phyloP scores from a whole-genome alignment of 768 basidiomycete genomes.

The Hericium erinaceus region DNA sequence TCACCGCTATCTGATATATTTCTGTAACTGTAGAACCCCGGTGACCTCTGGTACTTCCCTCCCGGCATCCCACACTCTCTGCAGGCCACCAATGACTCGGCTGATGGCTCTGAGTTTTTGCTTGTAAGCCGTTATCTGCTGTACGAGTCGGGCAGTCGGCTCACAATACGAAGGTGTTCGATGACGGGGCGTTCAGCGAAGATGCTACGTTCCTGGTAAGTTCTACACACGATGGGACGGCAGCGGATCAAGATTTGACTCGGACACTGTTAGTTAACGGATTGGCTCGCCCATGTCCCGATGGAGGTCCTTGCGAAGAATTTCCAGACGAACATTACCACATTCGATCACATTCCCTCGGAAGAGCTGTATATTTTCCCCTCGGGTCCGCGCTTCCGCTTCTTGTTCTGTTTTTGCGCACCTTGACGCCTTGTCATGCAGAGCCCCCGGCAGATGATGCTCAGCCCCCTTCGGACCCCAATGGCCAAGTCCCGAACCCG shows the following conservation, averaged over 20 bases:
- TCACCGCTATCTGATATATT: not conserved
- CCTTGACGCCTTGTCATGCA: slow-evolving; percentile 2
- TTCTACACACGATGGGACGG: not conserved
- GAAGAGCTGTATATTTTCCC: slow-evolving; percentile 25
- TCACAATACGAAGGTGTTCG: slow-evolving; percentile 20
- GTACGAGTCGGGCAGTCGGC: not conserved
- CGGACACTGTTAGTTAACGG: slow-evolving; percentile 18
- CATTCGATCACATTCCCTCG: slow-evolving; percentile 22
- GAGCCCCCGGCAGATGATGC: slow-evolving; percentile 23
- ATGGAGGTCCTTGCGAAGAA: slow-evolving; percentile 30
- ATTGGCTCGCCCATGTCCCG: slow-evolving; percentile 25
- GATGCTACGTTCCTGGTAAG: slow-evolving; percentile 26
- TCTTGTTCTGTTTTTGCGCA: not conserved
- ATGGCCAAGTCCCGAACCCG: slow-evolving; percentile 35
- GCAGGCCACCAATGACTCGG: slow-evolving; percentile 23
- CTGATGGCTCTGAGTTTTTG: slow-evolving; percentile 25
- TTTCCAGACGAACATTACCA: slow-evolving; percentile 21
- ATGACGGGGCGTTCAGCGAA: slow-evolving; percentile 26
- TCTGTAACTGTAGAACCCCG: slow-evolving; percentile 3
- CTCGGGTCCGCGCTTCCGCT: slow-evolving; percentile 8
- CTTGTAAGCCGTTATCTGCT: slow-evolving; percentile 16
- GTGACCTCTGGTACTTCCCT: slow-evolving; percentile 23
- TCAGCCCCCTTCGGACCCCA: slow-evolving; percentile 29
- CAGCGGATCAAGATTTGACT: not conserved
- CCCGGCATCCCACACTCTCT: slow-evolving; percentile 28